Base-by-base conservation (phyloP, 2,329 filamentous ascomycete species). In the Trichoderma gracile region DNA sequence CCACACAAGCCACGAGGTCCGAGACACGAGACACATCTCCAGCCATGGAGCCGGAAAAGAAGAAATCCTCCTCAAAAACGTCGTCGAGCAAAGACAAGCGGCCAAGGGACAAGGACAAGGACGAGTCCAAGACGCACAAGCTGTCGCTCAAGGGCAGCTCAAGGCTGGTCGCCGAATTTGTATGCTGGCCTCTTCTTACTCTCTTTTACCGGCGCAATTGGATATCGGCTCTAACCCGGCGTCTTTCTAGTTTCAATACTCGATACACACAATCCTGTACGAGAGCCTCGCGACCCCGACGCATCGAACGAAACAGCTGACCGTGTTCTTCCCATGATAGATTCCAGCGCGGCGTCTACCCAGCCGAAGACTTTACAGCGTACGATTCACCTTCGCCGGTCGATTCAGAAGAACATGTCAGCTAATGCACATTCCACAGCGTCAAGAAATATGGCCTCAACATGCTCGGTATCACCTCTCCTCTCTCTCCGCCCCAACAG, bases 381-480 rank as follows among this genome's bases (percentile, higher is more conserved):
- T 93, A 80, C 75, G 88, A 78, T 92, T 79, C 88, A 78, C 0
- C 10, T 47, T 21, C 50, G 17, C 10, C 8, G 23, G 14, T 23
- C 5, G 14, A 17, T 49, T 33, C 3, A 47, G 15, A 2, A 52
- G 25, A 33, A 19, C 12, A 43, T 5, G 12, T 19, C 45, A 12
- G 33, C 46, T 60, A 43, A 61, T 14, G 43, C 14, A 2, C 50
- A 42, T 10, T 61, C 7, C 10, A 30, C 64, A 79, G 75, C 46
- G 93, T 99, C 73, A 99, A 99, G 81, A 99, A 99, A 81, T 99
- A 99, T 89, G 95, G 95, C 72, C 86, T 99, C 73, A 98, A 97
- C 73, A 97, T 97, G 93, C 90, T 97, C 72, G 86, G 87, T 90
- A 77, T 17, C 25, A 27, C 7, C n/a, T 1, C 12, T 15, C 15